Conservation (phyloP, 306 rosid genomes). For the Rosa persica region DNA sequence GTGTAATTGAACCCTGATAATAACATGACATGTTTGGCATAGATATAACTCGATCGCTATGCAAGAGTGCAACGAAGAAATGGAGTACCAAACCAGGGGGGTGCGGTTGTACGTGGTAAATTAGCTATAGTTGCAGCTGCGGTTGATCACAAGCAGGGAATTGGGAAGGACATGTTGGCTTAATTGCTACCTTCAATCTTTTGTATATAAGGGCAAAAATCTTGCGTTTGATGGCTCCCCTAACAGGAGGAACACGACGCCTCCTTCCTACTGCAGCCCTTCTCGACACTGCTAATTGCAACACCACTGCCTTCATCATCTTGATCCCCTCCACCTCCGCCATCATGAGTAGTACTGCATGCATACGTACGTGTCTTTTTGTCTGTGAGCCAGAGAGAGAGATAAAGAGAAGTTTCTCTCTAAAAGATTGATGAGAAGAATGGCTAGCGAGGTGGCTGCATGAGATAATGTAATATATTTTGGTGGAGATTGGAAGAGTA, state of each 20-base stretch:
- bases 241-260: slow-evolving; percentile 21
- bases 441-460: not conserved
- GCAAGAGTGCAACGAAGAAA: not conserved
- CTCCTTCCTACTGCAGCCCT: not conserved
- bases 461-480: not conserved
- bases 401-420: not conserved
- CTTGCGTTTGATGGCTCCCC: slow-evolving; percentile 50
- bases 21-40: no score
- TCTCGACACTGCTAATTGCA: not conserved
- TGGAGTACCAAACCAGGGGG: not conserved
- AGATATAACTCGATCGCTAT: no score
- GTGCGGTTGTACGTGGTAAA: not conserved
- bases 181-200: slow-evolving; percentile 26
- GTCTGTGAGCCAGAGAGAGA: not conserved
- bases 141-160: not conserved
- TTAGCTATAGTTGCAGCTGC: not conserved
- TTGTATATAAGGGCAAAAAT: slow-evolving; percentile 29
- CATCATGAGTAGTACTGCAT: not conserved
- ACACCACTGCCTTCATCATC: slow-evolving; percentile 13
- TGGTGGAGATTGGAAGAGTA: not conserved
- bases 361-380: not conserved
- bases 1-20: no score
- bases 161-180: slow-evolving; percentile 18
- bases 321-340: slow-evolving; percentile 22
- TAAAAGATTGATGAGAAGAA: not conserved